Evolutionary conservation across 768 basidiomycete species (phyloP), one percentile per base, ranked within the genome.

Genomic region (Roridomyces roridus): DNA sequence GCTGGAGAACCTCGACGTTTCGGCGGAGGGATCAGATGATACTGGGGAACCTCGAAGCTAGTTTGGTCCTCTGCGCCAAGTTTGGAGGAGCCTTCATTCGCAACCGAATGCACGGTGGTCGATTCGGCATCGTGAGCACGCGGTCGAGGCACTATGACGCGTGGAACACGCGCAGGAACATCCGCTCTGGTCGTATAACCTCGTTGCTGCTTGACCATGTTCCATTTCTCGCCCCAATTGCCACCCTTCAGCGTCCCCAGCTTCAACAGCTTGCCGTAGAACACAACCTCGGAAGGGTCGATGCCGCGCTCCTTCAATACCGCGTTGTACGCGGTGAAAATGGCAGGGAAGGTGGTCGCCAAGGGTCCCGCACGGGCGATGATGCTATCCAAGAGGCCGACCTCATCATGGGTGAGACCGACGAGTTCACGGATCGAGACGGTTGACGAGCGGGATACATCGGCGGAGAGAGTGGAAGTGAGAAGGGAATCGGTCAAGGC

Each of bases 291-390:
- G 59, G 87, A 85, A 20, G 87, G 81, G 59, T 93, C 89, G n/a
- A 94, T 72, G 3, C 88, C 88, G 2, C 86, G 81, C 62, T 90
- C 88, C 55, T 82, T 80, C 21, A 94, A 74, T 20, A 93, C 83
- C 53, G 90, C 86, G 65, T 87, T 91, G 72, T 95, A 94, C 0
- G 92, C 89, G 67, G 90, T 92, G 78, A 92, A 87, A n/a, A 93
- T 83, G 5, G 84, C 82, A 35, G 91, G 77, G 66, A 94, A 94
- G 0, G 89, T 89, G 5, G 89, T 89, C 15, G 91, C 88, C 9
- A 79, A 74, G 8, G 84, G 75, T 6, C 87, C 80, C 39, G 89
- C 91, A 48, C 87, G 85, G 55, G 75, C 67, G 24, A 95, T 84
- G 12, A 95, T 88, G 21, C 84, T 82, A 60, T 94, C 89, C 41